These are phyloP conservation scores for Xylariaceae sp. DNA, from an alignment of 2,329 filamentous ascomycete genomes.

Conservation along the genomic window DNA sequence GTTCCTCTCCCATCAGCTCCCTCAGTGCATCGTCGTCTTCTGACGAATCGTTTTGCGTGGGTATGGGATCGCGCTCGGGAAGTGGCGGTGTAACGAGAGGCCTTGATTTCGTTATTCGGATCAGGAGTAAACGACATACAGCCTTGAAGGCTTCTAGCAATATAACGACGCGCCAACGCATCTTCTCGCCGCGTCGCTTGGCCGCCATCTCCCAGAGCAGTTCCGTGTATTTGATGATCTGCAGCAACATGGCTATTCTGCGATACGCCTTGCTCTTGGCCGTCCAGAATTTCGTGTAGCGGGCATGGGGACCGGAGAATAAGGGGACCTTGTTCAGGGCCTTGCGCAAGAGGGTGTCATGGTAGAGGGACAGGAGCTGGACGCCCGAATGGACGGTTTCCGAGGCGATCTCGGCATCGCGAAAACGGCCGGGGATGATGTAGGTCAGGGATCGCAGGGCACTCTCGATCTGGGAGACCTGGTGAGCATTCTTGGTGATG, in stretches of 20 bases:
- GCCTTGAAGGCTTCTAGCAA: constrained; percentile 84
- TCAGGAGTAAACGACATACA: constrained; percentile 71
- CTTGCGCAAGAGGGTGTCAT: constrained; percentile 77
- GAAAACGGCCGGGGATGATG: constrained; percentile 86
- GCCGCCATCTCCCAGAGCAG: constrained; percentile 95
- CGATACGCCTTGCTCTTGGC: constrained; percentile 66
- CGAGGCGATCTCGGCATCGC: constrained; percentile 90
- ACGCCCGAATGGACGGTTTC: constrained; percentile 88
- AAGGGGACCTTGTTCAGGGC: constrained; percentile 59
- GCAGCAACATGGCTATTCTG: constrained; percentile 73
- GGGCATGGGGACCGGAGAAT: constrained; percentile 54
- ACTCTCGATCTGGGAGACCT: constrained; percentile 92
- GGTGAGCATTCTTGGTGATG: constrained; percentile 89
- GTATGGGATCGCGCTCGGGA: constrained; percentile 79
- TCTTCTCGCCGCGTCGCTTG: constrained; percentile 74
- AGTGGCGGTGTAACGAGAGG: constrained; percentile 79
- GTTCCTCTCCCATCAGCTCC: constrained; percentile 37
- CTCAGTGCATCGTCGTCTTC: constrained; percentile 45
- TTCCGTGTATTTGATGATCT: constrained; percentile 92
- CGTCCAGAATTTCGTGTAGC: constrained; percentile 66
- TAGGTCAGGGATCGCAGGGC: constrained; percentile 90
- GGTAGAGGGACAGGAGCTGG: constrained; percentile 88
- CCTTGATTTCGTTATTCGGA: constrained; percentile 77
- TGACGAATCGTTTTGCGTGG: constrained; percentile 48
- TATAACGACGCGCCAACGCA: constrained; percentile 83